Evolutionary conservation across 2,329 filamentous ascomycete species (phyloP).

Genomic region (Aspergillus sp.): DNA sequence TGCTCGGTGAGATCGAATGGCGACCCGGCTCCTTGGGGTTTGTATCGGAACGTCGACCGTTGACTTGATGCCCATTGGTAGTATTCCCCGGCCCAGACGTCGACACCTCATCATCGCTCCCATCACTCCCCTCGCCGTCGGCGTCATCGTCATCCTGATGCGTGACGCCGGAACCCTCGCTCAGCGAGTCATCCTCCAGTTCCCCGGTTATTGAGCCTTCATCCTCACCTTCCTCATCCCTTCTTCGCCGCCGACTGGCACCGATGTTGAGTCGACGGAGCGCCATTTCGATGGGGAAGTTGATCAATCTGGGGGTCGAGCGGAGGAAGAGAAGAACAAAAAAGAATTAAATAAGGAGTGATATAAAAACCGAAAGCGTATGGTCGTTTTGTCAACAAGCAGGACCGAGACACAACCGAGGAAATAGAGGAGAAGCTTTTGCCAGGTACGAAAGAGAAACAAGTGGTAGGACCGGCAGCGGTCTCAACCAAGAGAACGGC

Average conservation of each 20-base stretch:
- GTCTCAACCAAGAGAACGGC: neutral
- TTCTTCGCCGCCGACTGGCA: constrained; percentile 44
- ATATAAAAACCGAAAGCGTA: too few relatives aligned
- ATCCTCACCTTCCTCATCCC: constrained; percentile 51
- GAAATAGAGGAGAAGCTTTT: neutral
- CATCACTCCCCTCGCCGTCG: constrained; percentile 59
- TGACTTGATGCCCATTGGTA: constrained; percentile 22
- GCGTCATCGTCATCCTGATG: constrained; percentile 60
- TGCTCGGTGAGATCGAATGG: constrained; percentile 34
- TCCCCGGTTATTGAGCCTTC: constrained; percentile 50
- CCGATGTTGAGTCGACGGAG: constrained; percentile 44
- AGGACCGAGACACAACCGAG: neutral
- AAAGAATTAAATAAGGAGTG: neutral
- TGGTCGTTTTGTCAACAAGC: too few relatives aligned
- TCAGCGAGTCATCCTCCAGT: constrained; percentile 61
- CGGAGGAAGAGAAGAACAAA: neutral
- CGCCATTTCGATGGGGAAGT: constrained; percentile 37
- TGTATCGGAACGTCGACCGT: constrained; percentile 28
- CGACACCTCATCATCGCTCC: constrained; percentile 52
- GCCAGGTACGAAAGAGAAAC: neutral
- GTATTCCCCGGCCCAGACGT: constrained; percentile 22
- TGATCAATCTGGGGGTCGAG: neutral
- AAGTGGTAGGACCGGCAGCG: neutral
- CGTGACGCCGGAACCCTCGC: constrained; percentile 58
- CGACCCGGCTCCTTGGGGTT: constrained; percentile 29